Conservation (phyloP, 306 rosid genomes). For the Dicorynia guianensis region DNA sequence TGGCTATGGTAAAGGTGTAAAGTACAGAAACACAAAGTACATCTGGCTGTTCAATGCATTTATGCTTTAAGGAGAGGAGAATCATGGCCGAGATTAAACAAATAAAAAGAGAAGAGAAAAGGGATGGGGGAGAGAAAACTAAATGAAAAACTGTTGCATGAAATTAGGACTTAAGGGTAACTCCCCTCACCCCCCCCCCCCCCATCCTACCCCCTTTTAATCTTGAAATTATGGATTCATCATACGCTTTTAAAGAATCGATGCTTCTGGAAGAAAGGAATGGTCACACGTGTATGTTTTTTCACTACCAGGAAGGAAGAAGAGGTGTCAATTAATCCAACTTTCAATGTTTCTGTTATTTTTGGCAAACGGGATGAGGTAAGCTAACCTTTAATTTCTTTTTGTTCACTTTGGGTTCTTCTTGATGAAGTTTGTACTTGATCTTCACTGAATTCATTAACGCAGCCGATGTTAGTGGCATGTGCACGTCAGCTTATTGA, state of each 20-base stretch:
- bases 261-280: conserved; percentile 6
- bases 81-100: too few relatives aligned
- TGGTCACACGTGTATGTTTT: conserved; percentile 37
- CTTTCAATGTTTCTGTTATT: conserved; percentile 80
- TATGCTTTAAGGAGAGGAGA: background rate
- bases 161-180: conserved; percentile 23
- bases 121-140: too few relatives aligned
- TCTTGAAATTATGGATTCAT: conserved; percentile 21
- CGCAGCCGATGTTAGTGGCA: conserved; percentile 87
- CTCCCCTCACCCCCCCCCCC: too few relatives aligned
- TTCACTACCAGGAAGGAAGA: conserved; percentile 76
- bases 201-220: background rate
- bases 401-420: conserved; percentile 26
- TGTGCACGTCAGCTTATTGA: conserved; percentile 93
- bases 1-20: background rate
- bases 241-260: conserved; percentile 26
- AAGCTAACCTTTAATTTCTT: conserved; percentile 33
- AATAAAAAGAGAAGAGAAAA: too few relatives aligned
- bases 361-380: conserved; percentile 98
- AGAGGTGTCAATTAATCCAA: conserved; percentile 78
- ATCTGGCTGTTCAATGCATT: background rate
- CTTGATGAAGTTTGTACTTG: conserved; percentile 29
- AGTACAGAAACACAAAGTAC: too few relatives aligned
- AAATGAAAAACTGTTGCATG: background rate
- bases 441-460: conserved; percentile 18